A percentile compares a stretch with the other conserved stretches of the same genome.
These are phyloP conservation scores for Anastatica hierochuntica DNA, from an alignment of 345 rosid genomes.

Conservation along the genomic window DNA sequence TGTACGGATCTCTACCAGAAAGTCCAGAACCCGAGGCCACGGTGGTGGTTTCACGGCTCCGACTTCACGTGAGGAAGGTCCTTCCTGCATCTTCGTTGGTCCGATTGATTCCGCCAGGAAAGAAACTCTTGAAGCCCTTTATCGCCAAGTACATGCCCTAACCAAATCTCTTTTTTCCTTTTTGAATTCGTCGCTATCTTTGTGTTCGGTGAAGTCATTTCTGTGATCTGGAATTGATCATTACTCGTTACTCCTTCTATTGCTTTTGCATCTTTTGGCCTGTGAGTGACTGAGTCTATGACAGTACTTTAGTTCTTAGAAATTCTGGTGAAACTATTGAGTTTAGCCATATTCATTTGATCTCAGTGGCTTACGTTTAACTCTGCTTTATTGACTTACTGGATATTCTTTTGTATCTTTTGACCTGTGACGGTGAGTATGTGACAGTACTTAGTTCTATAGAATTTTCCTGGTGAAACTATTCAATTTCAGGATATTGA, in stretches of 20 bases:
- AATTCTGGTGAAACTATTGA: too few species aligned
- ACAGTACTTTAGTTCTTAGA: too few species aligned
- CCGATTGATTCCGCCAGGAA: conserved; percentile 85
- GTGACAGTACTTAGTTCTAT: background rate
- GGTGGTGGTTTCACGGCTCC: conserved; percentile 30
- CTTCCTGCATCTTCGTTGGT: conserved; percentile 84
- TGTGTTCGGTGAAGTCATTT: too few species aligned
- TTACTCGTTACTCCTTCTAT: too few species aligned
- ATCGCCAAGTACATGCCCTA: conserved; percentile 48
- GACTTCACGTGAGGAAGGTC: conserved; percentile 47
- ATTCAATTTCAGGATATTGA: background rate
- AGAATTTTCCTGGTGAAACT: background rate
- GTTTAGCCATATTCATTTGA: too few species aligned
- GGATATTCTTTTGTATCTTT: background rate
- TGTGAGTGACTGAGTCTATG: too few species aligned
- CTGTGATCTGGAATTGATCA: too few species aligned
- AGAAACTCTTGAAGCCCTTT: conserved; percentile 96
- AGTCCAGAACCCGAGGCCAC: conserved; percentile 22
- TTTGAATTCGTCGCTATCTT: background rate
- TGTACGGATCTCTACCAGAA: conserved; percentile 32
- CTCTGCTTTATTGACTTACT: too few species aligned
- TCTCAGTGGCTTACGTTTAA: too few species aligned
- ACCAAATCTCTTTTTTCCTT: background rate
- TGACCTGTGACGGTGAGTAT: background rate
- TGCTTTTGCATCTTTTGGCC: too few species aligned